Percentiles rank a stretch among this genome's conserved stretches.
Conservation (phyloP, 257 asterid species). For the Oldenlandia corymbosa region DNA sequence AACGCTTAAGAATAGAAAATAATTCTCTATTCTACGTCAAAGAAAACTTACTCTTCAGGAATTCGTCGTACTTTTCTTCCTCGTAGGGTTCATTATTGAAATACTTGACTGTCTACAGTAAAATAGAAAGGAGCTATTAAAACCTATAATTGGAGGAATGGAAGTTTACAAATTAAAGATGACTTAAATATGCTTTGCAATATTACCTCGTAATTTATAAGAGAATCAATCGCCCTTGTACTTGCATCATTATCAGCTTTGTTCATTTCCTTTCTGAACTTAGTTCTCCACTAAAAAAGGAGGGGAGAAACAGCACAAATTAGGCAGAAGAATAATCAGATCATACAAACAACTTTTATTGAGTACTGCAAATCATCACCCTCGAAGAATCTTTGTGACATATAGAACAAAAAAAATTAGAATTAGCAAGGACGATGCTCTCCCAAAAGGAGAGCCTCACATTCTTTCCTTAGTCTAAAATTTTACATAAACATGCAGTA, state of each 20-base stretch:
- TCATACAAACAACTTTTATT: slow-evolving; percentile 11
- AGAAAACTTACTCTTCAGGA: slow-evolving; percentile 66
- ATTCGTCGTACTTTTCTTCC: slow-evolving; percentile 85
- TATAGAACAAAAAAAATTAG: background rate
- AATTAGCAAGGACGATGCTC: too few species aligned
- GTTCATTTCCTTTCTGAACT: slow-evolving; percentile 92
- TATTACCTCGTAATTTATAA: slow-evolving; percentile 89
- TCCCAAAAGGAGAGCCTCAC: too few species aligned
- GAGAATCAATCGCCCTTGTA: slow-evolving; percentile 85
- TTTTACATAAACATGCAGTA: too few species aligned
- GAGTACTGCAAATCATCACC: background rate
- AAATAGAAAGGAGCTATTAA: slow-evolving; percentile 15
- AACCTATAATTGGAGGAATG: background rate
- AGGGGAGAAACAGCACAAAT: slow-evolving; percentile 17
- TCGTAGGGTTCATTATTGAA: slow-evolving; percentile 86
- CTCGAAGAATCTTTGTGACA: background rate
- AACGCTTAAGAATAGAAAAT: background rate
- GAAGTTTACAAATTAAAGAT: background rate
- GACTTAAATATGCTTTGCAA: background rate
- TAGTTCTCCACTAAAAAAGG: slow-evolving; percentile 87
- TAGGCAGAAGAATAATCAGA: slow-evolving; percentile 11
- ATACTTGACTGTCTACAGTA: slow-evolving; percentile 89
- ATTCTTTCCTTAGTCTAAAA: too few species aligned
- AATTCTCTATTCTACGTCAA: background rate
- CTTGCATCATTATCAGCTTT: slow-evolving; percentile 97